Percentiles rank a stretch among this genome's conserved stretches.
These are phyloP conservation scores for Laburnicola sp. DNA, from an alignment of 2,329 filamentous ascomycete species.

Conservation along the genomic window DNA sequence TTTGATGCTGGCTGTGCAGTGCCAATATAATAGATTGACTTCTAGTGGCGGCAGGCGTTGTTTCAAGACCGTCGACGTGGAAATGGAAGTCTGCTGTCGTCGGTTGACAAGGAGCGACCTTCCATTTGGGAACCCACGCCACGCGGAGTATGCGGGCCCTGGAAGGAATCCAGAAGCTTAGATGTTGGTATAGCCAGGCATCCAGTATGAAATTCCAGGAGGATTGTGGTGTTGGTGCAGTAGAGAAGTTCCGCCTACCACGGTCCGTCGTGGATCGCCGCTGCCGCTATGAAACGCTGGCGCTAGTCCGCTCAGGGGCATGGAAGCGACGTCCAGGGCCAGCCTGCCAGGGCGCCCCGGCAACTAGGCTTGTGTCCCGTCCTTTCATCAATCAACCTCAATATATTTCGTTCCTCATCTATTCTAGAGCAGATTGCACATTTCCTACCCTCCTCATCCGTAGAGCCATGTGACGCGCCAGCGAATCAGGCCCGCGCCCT, in stretches of 20 bases:
- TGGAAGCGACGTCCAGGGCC: conserved; percentile 18
- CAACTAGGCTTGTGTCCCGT: conserved; percentile 31
- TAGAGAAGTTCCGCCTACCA: conserved; percentile 9
- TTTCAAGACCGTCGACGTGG: conserved; percentile 22
- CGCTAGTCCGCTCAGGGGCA: conserved; percentile 20
- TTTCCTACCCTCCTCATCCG: conserved; percentile 25
- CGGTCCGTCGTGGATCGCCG: background rate
- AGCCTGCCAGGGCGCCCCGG: background rate
- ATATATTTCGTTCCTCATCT: conserved; percentile 32
- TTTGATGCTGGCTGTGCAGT: conserved; percentile 13
- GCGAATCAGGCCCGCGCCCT: conserved; percentile 30
- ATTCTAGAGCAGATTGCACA: conserved; percentile 38
- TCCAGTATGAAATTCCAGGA: conserved; percentile 4
- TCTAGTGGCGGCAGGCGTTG: conserved; percentile 26
- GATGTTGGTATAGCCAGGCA: background rate
- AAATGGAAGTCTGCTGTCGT: conserved; percentile 17
- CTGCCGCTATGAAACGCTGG: background rate
- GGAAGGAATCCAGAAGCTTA: background rate
- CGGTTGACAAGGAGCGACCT: conserved; percentile 15
- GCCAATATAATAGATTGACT: conserved; percentile 41
- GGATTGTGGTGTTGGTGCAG: conserved; percentile 3
- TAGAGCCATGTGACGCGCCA: conserved; percentile 21
- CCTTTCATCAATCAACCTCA: conserved; percentile 44
- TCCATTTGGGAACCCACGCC: conserved; percentile 23
- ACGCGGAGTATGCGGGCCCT: conserved; percentile 20